These are phyloP conservation scores for Letharia columbiana DNA, from an alignment of 495 filamentous ascomycete species.

Conservation along the genomic window DNA sequence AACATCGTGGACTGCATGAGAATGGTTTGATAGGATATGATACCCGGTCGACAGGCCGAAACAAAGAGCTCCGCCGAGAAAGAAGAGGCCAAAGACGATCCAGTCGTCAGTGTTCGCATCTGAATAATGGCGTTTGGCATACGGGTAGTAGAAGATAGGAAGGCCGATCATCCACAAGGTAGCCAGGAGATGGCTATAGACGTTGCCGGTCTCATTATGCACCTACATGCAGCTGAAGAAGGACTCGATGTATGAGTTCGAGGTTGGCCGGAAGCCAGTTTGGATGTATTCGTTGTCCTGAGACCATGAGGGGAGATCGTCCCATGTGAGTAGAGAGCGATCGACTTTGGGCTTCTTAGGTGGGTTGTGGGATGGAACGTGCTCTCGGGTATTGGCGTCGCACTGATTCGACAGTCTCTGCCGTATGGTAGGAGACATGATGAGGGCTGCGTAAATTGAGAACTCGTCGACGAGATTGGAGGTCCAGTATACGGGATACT, in stretches of 20 bases:
- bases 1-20: slow-evolving; percentile 29
- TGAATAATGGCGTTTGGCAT: slow-evolving; percentile 28
- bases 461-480: not conserved
- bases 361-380: not conserved
- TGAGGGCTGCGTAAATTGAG: not conserved
- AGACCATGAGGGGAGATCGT: slow-evolving; percentile 32
- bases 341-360: not conserved
- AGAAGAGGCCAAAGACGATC: slow-evolving; percentile 35
- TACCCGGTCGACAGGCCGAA: slow-evolving; percentile 38
- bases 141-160: slow-evolving; percentile 28
- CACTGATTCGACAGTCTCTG: not conserved
- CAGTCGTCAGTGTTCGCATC: slow-evolving; percentile 31
- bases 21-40: slow-evolving; percentile 47
- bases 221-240: slow-evolving; percentile 31
- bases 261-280: slow-evolving; percentile 32
- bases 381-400: not conserved
- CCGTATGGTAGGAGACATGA: not conserved
- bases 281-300: slow-evolving; percentile 35
- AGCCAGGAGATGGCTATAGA: slow-evolving; percentile 38
- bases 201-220: slow-evolving; percentile 43
- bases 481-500: too few relatives aligned
- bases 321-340: slow-evolving; percentile 3
- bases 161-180: slow-evolving; percentile 27
- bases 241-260: slow-evolving; percentile 29
- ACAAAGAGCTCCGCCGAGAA: slow-evolving; percentile 35